Conservation (phyloP, 1,284 basidiomycete species). For the Somion occarium region DNA sequence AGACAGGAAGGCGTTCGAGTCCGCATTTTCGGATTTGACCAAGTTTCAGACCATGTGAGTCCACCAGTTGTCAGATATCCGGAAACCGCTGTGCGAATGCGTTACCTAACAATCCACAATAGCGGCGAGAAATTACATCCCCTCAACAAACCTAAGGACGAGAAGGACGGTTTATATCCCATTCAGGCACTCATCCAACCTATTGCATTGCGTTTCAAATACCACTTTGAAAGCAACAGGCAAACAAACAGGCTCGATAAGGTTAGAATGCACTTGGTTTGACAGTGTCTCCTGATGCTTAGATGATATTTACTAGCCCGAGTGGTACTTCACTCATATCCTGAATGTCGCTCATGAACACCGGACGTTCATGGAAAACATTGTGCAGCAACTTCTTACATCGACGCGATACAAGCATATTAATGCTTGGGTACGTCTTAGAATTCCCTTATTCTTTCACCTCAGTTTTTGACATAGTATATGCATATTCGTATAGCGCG, state of each 20-base stretch:
- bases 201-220: constrained; percentile 86
- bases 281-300: background rate
- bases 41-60: constrained; percentile 73
- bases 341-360: constrained; percentile 83
- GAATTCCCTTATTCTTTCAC: no score
- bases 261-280: constrained; percentile 34
- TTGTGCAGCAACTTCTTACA: constrained; percentile 70
- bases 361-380: constrained; percentile 67
- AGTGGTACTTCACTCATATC: constrained; percentile 95
- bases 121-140: constrained; percentile 49
- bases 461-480: background rate
- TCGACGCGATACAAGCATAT: constrained; percentile 58
- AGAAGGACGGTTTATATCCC: constrained; percentile 56
- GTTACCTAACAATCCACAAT: background rate
- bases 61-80: constrained; percentile 1
- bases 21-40: constrained; percentile 71
- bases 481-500: constrained; percentile 44
- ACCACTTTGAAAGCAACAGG: constrained; percentile 87
- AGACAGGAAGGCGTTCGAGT: constrained; percentile 63
- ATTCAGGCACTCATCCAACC: constrained; percentile 84
- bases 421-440: constrained; percentile 65
- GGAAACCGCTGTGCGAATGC: background rate
- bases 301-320: constrained; percentile 56
- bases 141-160: constrained; percentile 12
- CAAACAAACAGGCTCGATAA: constrained; percentile 94